These are phyloP conservation scores for Lepidium africanum DNA, from an alignment of 345 rosid species.

Conservation along the genomic window DNA sequence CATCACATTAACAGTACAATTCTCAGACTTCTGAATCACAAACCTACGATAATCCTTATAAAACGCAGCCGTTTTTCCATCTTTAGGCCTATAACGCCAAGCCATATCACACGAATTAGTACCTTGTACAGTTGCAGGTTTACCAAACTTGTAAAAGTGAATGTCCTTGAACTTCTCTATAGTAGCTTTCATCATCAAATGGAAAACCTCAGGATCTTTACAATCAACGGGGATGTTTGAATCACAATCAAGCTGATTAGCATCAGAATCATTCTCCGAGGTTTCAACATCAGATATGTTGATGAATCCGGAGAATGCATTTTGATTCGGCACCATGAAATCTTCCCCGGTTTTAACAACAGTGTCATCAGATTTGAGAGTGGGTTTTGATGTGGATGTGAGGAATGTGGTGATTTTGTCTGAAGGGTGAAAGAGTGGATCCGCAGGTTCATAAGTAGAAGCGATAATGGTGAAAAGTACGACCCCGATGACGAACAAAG, in stretches of 20 bases:
- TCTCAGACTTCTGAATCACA: slow-evolving; percentile 45
- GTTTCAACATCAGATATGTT: slow-evolving; percentile 51
- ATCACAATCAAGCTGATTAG: slow-evolving; percentile 32
- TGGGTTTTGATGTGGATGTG: slow-evolving; percentile 68
- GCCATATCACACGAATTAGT: slow-evolving; percentile 71
- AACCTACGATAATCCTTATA: slow-evolving; percentile 89
- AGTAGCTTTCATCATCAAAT: slow-evolving; percentile 70
- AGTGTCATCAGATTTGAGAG: slow-evolving; percentile 58
- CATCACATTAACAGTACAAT: slow-evolving; percentile 53
- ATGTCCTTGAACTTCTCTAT: slow-evolving; percentile 76
- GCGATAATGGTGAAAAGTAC: slow-evolving; percentile 82
- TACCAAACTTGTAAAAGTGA: slow-evolving; percentile 85
- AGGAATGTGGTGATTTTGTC: slow-evolving; percentile 67
- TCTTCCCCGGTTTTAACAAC: slow-evolving; percentile 85
- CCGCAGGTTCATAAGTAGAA: slow-evolving; percentile 81
- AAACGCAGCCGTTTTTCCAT: slow-evolving; percentile 75
- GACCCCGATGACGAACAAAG: slow-evolving; percentile 66
- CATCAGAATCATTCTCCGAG: background rate
- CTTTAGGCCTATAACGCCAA: slow-evolving; percentile 89
- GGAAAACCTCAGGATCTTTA: slow-evolving; percentile 79
- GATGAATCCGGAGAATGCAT: slow-evolving; percentile 51
- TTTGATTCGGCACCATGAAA: slow-evolving; percentile 67
- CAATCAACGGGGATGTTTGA: slow-evolving; percentile 55
- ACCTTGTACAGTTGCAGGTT: slow-evolving; percentile 54
- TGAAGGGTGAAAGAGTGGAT: slow-evolving; percentile 81